A percentile compares a stretch with the other conserved stretches of the same genome.
phyloP scores from a whole-genome alignment of 768 basidiomycete species.

The Candolleomyces efflorescens region DNA sequence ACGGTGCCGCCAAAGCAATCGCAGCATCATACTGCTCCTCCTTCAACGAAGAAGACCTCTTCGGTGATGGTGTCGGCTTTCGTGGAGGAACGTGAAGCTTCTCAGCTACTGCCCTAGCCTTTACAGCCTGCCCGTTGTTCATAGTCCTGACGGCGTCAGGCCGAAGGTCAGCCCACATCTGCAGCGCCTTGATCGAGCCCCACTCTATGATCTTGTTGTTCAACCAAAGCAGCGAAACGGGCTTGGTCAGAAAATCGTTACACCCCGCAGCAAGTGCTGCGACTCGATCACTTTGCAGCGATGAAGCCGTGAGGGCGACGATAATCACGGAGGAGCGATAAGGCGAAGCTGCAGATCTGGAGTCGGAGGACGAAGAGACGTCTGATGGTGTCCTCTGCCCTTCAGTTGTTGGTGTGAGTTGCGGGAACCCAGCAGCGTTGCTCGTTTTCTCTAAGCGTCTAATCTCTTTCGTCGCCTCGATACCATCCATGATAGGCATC shows the following conservation, averaged over 20 bases:
- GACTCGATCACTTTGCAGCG: constrained; percentile 92
- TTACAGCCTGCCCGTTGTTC: constrained; percentile 34
- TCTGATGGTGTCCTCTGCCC: constrained; percentile 49
- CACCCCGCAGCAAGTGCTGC: constrained; percentile 97
- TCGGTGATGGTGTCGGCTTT: constrained; percentile 24
- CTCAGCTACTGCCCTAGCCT: constrained; percentile 42
- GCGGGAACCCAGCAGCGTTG: constrained; percentile 62
- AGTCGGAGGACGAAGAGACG: constrained; percentile 29
- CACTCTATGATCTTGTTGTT: constrained; percentile 99
- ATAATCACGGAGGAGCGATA: constrained; percentile 96
- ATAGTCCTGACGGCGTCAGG: constrained; percentile 47
- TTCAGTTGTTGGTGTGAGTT: constrained; percentile 64
- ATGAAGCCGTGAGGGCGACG: constrained; percentile 97
- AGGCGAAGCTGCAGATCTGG: constrained; percentile 52
- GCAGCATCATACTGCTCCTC: constrained; percentile 24
- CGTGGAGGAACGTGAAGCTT: constrained; percentile 40
- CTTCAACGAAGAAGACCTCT: constrained; percentile 12
- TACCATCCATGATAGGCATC: constrained; percentile 99
- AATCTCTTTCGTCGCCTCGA: constrained; percentile 95
- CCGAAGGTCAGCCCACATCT: constrained; percentile 86
- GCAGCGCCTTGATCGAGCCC: constrained; percentile 94
- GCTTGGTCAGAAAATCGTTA: constrained; percentile 98
- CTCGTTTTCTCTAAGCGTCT: constrained; percentile 73
- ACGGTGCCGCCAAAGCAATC: constrained; percentile 18
- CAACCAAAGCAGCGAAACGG: constrained; percentile 91